Base-by-base conservation (phyloP, 441 rosid genomes). In the Theobroma grandiflorum region DNA sequence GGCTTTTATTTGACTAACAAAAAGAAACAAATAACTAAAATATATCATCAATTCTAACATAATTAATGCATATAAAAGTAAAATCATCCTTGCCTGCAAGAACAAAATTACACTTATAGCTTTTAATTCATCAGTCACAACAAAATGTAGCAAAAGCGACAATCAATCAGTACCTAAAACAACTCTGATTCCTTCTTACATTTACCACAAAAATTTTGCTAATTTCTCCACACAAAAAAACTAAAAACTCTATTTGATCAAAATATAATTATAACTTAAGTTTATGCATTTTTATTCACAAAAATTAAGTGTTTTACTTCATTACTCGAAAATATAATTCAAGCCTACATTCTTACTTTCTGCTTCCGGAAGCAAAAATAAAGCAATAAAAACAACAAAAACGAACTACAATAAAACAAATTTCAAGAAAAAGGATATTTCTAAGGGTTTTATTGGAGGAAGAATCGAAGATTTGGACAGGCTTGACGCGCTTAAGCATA, bases 401-500 rank as follows among this genome's bases (percentile, higher is more conserved):
- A 42, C 5, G 9, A 10, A 20, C n/a, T 69, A 52, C 16, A n/a
- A 16, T n/a, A 52, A 63, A 64, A 26, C 0, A 22, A 18, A 42
- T 1, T 7, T 6, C 47, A 12, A 26, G 45, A 55, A 72, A 78
- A 88, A 93, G 98, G 98, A 95, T 95, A 94, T 92, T 87, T 78
- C 81, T 90, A 20, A 94, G 87, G 55, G 83, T 81, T 77, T 75
- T 87, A 15, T 80, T 83, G 81, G 92, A 76, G 86, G 43, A 70
- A 0, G 95, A 8, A 77, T 97, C 91, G 57, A 65, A 20, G 45
- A 95, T 80, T 10, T 84, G 47, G 52, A 94, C 92, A 26, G 98
- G 94, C 80, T 88, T 90, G 84, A 93, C 80, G 52, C 80, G 80
- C 50, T 75, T 76, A 80, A 95, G 72, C 98, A 97, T 95, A 52